phyloP scores from a whole-genome alignment of 805 yeast genomes.

The Schizosaccharomyces japonicus region DNA sequence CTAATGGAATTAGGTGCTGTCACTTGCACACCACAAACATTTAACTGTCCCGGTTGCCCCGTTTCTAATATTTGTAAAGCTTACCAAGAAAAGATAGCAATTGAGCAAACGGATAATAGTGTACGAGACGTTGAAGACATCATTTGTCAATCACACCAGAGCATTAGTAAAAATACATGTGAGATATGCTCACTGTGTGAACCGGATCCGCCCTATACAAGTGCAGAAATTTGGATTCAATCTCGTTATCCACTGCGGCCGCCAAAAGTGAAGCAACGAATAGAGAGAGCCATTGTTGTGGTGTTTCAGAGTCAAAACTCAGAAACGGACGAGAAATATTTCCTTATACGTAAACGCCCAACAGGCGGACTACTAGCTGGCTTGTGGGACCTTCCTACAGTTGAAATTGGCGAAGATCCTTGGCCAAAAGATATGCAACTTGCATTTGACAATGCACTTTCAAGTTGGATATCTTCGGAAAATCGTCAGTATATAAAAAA shows the following conservation, averaged over 20 bases:
- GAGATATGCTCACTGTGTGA: too few relatives aligned
- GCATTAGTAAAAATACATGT: too few relatives aligned
- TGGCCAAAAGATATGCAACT: slow-evolving; percentile 2
- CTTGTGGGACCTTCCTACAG: slow-evolving; percentile 4
- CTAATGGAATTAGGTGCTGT: slow-evolving; percentile 3
- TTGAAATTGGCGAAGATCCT: background rate
- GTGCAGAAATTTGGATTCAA: background rate
- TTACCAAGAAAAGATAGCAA: background rate
- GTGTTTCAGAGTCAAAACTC: background rate
- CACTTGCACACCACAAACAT: slow-evolving; percentile 2
- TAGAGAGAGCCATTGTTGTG: background rate
- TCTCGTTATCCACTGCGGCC: background rate
- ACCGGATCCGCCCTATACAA: background rate
- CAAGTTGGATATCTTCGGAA: background rate
- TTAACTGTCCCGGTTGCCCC: background rate
- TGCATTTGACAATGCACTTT: background rate
- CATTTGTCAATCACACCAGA: too few relatives aligned
- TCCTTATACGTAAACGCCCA: background rate
- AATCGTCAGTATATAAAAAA: background rate
- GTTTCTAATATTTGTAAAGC: slow-evolving; percentile 2
- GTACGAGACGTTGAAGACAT: slow-evolving; percentile 1
- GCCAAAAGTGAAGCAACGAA: background rate
- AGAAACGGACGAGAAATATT: background rate
- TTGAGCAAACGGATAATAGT: background rate
- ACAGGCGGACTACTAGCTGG: slow-evolving; percentile 2